Evolutionary conservation across 768 basidiomycete genomes (phyloP), one percentile per base, ranked within the genome.

Genomic region (Fistulinella prunicolor): DNA sequence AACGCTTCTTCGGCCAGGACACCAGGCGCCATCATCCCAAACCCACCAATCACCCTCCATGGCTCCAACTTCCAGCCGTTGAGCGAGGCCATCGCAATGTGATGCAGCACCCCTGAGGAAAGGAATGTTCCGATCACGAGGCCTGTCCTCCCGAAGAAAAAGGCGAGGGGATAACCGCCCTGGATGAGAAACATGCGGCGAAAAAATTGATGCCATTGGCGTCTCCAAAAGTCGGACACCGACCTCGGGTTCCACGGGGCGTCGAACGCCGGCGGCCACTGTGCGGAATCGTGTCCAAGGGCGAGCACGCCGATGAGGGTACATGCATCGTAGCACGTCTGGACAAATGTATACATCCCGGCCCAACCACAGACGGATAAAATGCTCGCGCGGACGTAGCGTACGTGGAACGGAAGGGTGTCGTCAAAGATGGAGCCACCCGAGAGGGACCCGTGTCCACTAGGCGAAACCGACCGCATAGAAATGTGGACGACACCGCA

Each of bases 51-150:
- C 24, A 78, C 67, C 16, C 54, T 46, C 47, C 38, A 41, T 19
- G 75, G 70, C 26, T 82, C 79, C 1, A 71, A 66, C n/a, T 77
- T 76, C 9, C n/a, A n/a, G n/a, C 66, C 63, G 2, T 77, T 77
- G 73, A 82, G 72, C 3, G 75, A 74, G 76, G 77, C 80, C 34
- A 79, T 43, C 9, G 75, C 77, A 9, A 75, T 38, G 49, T 78
- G 69, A 50, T 87, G 85, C 10, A 83, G 58, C 3, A 81, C 38
- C 6, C 71, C 82, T 1, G 83, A 85, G 6, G 75, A 58, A 9
- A 77, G 47, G 61, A 85, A 86, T 6, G 73, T 73, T 8, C 81
- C 81, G 1, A 85, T 43, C 6, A 83, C 66, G 6, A 66, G 68
- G 2, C 77, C 80, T 1, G 59, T 46, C 8, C 75, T 72, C 3